Evolutionary conservation across 1,284 basidiomycete genomes (phyloP).

Genomic region (Ustilago shanxiensis): DNA sequence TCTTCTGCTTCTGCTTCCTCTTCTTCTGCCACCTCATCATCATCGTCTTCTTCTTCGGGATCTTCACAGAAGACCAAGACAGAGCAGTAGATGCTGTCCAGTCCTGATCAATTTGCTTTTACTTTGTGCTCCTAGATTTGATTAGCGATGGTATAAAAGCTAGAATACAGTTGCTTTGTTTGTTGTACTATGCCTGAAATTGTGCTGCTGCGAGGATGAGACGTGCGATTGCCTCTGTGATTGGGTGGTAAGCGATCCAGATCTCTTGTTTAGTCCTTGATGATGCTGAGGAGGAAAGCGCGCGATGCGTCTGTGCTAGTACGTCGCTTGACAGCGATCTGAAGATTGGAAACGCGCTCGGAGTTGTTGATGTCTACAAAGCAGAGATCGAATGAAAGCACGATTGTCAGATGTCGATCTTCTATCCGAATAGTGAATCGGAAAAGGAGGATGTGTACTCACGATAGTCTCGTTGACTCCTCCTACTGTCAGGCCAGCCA

Average conservation of each 20-base stretch:
- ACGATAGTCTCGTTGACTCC: conserved; percentile 26
- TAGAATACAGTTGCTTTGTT: conserved; percentile 1
- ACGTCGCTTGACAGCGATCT: conserved; percentile 28
- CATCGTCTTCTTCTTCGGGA: conserved; percentile 10
- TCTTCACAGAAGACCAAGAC: conserved; percentile 9
- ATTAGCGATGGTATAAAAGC: neutral
- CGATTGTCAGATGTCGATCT: neutral
- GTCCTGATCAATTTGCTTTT: neutral
- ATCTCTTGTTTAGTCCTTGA: neutral
- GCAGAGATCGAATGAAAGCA: neutral
- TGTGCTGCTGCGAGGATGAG: conserved; percentile 36
- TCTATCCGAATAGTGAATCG: too few relatives aligned
- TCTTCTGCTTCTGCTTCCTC: conserved; percentile 11
- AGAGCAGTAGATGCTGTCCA: neutral
- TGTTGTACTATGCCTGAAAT: conserved; percentile 14
- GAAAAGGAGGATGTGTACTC: neutral
- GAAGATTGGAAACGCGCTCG: conserved; percentile 31
- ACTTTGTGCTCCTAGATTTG: neutral
- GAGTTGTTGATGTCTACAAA: conserved; percentile 24
- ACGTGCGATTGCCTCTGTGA: conserved; percentile 32
- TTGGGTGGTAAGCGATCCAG: conserved; percentile 32
- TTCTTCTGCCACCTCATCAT: neutral
- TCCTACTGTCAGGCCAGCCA: conserved; percentile 20
- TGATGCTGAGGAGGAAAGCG: neutral
- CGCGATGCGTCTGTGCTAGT: conserved; percentile 18